These are phyloP conservation scores for Cetradonia linearis DNA, from an alignment of 495 filamentous ascomycete species.

Conservation along the genomic window DNA sequence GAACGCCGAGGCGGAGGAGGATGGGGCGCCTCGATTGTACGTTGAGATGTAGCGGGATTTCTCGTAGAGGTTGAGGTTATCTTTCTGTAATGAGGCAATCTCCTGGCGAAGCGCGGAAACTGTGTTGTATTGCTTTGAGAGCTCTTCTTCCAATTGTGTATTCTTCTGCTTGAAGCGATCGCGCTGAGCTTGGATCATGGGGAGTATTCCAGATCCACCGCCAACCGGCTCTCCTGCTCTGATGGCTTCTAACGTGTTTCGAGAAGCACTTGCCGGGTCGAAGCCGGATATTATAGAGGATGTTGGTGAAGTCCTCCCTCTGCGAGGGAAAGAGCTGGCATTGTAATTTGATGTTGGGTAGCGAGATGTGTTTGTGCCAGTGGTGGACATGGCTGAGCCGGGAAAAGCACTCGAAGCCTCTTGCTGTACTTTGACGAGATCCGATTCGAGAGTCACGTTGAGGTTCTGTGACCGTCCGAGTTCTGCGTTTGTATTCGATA, in stretches of 20 bases:
- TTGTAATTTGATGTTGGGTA: constrained; percentile 66
- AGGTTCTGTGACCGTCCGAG: constrained; percentile 76
- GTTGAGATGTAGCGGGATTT: constrained; percentile 94
- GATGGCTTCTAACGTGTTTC: constrained; percentile 45
- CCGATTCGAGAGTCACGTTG: constrained; percentile 83
- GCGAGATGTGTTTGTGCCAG: constrained; percentile 80
- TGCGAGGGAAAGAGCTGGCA: constrained; percentile 41
- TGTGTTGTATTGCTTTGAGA: constrained; percentile 68
- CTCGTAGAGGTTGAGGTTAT: constrained; percentile 94
- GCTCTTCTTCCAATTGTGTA: constrained; percentile 77
- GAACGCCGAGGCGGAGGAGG: constrained; percentile 64
- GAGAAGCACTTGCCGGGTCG: constrained; percentile 49
- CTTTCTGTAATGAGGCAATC: constrained; percentile 83
- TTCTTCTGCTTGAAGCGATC: constrained; percentile 98
- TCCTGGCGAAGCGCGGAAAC: constrained; percentile 85
- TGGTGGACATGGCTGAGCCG: constrained; percentile 78
- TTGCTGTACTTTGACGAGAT: constrained; percentile 76
- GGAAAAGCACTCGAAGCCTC: constrained; percentile 75
- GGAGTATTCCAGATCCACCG: constrained; percentile 81
- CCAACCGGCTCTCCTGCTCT: constrained; percentile 62
- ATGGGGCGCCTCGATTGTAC: constrained; percentile 60
- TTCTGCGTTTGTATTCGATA: constrained; percentile 74
- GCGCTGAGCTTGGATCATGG: constrained; percentile 95
- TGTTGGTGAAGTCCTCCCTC: constrained; percentile 75
- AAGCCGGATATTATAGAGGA: constrained; percentile 97